phyloP scores from a whole-genome alignment of 2,329 filamentous ascomycete species.

The Paraphoma chrysanthemicola region DNA sequence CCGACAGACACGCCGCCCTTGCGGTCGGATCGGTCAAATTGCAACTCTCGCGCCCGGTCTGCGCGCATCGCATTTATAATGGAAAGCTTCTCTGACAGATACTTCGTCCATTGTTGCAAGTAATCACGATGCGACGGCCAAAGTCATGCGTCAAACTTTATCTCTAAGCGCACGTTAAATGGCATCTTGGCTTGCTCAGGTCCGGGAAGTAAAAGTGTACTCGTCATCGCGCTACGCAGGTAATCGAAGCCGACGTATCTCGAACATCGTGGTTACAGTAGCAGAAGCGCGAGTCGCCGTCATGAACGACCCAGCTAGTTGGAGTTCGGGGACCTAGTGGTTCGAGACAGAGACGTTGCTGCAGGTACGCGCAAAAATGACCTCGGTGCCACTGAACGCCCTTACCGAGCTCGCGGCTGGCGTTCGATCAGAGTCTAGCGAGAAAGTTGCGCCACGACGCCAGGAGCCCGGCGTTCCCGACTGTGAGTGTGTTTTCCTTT shows the following conservation, averaged over 20 bases:
- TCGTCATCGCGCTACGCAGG: constrained; percentile 1
- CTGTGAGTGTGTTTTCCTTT: constrained; percentile 17
- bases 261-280: not conserved
- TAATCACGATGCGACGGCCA: not conserved
- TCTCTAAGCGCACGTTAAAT: not conserved
- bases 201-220: not conserved
- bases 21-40: not conserved
- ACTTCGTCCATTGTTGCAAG: not conserved
- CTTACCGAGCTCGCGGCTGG: constrained; percentile 30
- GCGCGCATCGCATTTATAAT: not conserved
- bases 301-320: not conserved
- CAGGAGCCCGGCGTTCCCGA: constrained; percentile 35
- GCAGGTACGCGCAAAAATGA: constrained; percentile 42
- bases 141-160: constrained; percentile 13
- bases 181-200: not conserved
- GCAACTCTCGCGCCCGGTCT: not conserved
- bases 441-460: constrained; percentile 32
- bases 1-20: not conserved
- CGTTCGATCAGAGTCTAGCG: constrained; percentile 21
- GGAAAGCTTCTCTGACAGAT: not conserved
- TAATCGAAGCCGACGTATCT: not conserved
- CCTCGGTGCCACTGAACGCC: constrained; percentile 14
- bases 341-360: constrained; percentile 23
- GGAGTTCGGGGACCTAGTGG: not conserved
- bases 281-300: constrained; percentile 2